Percentiles rank a stretch among this genome's conserved stretches.
These are phyloP conservation scores for Zasmidium citrigriseum DNA, from an alignment of 2,329 filamentous ascomycete species.

Conservation along the genomic window DNA sequence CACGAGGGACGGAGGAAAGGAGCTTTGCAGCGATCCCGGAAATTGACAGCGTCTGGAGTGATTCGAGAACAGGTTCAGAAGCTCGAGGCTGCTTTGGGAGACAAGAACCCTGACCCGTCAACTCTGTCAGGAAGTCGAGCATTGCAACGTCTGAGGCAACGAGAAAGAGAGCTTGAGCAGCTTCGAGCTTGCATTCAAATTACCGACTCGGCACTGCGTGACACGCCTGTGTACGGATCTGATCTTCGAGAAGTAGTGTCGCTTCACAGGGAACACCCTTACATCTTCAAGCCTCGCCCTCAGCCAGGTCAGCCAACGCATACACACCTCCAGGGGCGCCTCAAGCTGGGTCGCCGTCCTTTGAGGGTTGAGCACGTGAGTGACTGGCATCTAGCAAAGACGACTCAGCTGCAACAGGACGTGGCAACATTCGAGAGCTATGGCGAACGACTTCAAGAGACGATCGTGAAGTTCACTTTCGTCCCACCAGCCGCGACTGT, in stretches of 20 bases:
- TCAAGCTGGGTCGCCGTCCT: slow-evolving; percentile 22
- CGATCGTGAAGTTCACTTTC: slow-evolving; percentile 85
- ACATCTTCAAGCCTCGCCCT: slow-evolving; percentile 16
- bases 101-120: slow-evolving; percentile 24
- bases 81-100: slow-evolving; percentile 19
- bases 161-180: slow-evolving; percentile 28
- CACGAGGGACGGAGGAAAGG: slow-evolving; percentile 22
- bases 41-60: slow-evolving; percentile 23
- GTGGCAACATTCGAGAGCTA: slow-evolving; percentile 70
- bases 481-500: slow-evolving; percentile 88
- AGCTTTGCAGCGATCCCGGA: slow-evolving; percentile 21
- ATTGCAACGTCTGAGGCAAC: slow-evolving; percentile 26
- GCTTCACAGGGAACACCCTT: slow-evolving; percentile 20
- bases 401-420: slow-evolving; percentile 27
- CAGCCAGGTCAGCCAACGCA: slow-evolving; percentile 8
- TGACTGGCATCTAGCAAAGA: slow-evolving; percentile 26
- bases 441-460: slow-evolving; percentile 69
- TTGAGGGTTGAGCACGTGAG: slow-evolving; percentile 28
- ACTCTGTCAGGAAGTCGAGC: slow-evolving; percentile 28
- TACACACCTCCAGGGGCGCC: slow-evolving; percentile 22
- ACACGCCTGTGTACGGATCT: slow-evolving; percentile 31
- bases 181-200: slow-evolving; percentile 30
- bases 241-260: slow-evolving; percentile 33
- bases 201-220: slow-evolving; percentile 22
- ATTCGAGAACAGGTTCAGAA: slow-evolving; percentile 24